phyloP scores from a whole-genome alignment of 352 stramenopile genomes.

The Pythium periplocum region DNA sequence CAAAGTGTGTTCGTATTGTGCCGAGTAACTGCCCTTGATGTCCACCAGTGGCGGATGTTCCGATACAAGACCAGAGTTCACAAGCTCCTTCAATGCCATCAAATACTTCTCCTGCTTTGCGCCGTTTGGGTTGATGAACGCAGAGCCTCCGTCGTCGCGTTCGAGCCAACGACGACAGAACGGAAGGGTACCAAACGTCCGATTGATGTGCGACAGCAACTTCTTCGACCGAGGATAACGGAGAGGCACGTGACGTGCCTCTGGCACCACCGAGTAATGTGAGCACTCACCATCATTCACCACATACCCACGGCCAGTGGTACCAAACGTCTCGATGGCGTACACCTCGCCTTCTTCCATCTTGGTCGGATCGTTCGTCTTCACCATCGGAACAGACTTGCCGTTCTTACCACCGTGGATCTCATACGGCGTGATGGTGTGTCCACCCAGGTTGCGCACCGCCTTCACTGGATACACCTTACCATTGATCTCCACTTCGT shows the following conservation, averaged over 20 bases:
- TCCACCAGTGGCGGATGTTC: slow-evolving; percentile 96
- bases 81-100: slow-evolving; percentile 96
- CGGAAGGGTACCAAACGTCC: slow-evolving; percentile 98
- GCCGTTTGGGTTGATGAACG: slow-evolving; percentile 88
- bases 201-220: slow-evolving; percentile 96
- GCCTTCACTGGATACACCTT: slow-evolving; percentile 94
- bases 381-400: slow-evolving; percentile 97
- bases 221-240: slow-evolving; percentile 90
- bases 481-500: slow-evolving; percentile 95
- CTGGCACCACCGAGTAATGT: slow-evolving; percentile 97
- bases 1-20: slow-evolving; percentile 99
- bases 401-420: slow-evolving; percentile 81
- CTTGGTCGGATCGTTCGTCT: slow-evolving; percentile 87
- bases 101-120: slow-evolving; percentile 98
- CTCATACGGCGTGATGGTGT: slow-evolving; percentile 96
- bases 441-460: slow-evolving; percentile 97
- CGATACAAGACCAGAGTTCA: slow-evolving; percentile 94
- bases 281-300: slow-evolving; percentile 95
- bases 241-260: slow-evolving; percentile 93
- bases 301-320: slow-evolving; percentile 82
- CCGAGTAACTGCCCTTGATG: slow-evolving; percentile 94
- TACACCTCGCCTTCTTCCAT: slow-evolving; percentile 98
- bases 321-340: slow-evolving; percentile 96
- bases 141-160: slow-evolving; percentile 95
- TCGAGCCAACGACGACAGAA: slow-evolving; percentile 98